Conservation (phyloP, 768 basidiomycete genomes). For the Dioszegia aurantiaca region DNA sequence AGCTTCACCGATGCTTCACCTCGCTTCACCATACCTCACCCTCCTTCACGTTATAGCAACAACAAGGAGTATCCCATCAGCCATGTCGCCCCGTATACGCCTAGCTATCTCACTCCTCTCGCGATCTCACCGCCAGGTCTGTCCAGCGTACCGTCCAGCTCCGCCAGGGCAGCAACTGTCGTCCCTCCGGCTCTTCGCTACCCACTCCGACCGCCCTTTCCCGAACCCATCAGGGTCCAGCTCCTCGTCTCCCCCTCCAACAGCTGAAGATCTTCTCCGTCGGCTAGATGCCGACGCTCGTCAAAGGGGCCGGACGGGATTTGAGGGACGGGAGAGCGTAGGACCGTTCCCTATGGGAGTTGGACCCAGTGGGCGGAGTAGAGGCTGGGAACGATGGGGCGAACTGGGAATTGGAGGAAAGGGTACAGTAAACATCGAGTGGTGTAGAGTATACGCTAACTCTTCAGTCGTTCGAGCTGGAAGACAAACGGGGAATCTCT, state of each 20-base stretch:
- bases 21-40: neutral
- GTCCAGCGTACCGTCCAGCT: neutral
- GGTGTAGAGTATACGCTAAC: neutral
- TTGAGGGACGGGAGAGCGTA: slow-evolving; percentile 28
- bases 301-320: slow-evolving; percentile 6
- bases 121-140: neutral
- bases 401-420: slow-evolving; percentile 49
- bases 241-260: neutral
- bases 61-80: neutral
- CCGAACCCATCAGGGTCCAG: neutral
- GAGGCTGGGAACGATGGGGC: slow-evolving; percentile 47
- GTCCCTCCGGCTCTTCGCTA: slow-evolving; percentile 13
- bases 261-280: slow-evolving; percentile 17
- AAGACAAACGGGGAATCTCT: slow-evolving; percentile 49
- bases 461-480: slow-evolving; percentile 42
- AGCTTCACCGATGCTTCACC: neutral
- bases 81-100: slow-evolving; percentile 8
- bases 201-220: slow-evolving; percentile 17
- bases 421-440: slow-evolving; percentile 24
- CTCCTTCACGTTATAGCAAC: neutral
- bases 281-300: slow-evolving; percentile 12
- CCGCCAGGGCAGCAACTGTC: neutral
- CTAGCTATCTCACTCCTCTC: neutral
- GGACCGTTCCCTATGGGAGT: slow-evolving; percentile 51
- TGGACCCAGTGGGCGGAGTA: slow-evolving; percentile 43